These are phyloP conservation scores for Tubosaeta sp. DNA, from an alignment of 768 basidiomycete genomes.

Conservation along the genomic window DNA sequence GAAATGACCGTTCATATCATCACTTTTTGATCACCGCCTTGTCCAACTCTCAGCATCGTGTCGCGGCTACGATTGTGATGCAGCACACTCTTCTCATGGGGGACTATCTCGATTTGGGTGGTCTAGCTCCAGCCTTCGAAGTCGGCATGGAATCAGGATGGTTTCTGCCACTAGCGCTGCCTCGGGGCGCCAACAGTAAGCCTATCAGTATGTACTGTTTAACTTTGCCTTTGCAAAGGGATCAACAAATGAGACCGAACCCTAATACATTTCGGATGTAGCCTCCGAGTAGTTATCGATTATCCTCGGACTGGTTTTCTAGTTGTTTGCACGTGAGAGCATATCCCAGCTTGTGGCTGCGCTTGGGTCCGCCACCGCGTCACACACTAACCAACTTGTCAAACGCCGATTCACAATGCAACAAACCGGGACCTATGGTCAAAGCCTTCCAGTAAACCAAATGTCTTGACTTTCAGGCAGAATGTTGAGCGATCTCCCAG, in stretches of 20 bases:
- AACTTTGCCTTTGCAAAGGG: too few species aligned
- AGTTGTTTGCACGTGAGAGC: neutral
- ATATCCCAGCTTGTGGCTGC: neutral
- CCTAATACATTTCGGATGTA: too few species aligned
- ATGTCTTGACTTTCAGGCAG: neutral
- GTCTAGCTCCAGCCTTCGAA: neutral
- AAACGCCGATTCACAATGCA: slow-evolving; percentile 10
- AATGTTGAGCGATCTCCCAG: slow-evolving; percentile 33
- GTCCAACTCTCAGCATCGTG: neutral
- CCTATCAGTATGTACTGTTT: too few species aligned
- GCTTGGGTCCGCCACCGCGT: neutral
- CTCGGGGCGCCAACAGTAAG: neutral
- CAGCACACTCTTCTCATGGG: neutral
- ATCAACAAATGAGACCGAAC: too few species aligned
- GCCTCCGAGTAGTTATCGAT: too few species aligned
- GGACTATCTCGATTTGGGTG: neutral
- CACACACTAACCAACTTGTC: neutral
- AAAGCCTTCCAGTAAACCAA: slow-evolving; percentile 47
- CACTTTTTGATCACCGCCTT: slow-evolving; percentile 12
- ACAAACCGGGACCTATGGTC: slow-evolving; percentile 40
- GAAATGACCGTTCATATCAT: neutral
- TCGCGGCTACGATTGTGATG: neutral
- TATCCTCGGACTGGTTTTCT: too few species aligned
- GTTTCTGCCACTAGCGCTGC: too few species aligned
- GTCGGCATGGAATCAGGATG: neutral